A percentile compares a stretch with the other conserved stretches of the same genome.
These are phyloP conservation scores for Jasminum sambac DNA, from an alignment of 257 asterid genomes.

Conservation along the genomic window DNA sequence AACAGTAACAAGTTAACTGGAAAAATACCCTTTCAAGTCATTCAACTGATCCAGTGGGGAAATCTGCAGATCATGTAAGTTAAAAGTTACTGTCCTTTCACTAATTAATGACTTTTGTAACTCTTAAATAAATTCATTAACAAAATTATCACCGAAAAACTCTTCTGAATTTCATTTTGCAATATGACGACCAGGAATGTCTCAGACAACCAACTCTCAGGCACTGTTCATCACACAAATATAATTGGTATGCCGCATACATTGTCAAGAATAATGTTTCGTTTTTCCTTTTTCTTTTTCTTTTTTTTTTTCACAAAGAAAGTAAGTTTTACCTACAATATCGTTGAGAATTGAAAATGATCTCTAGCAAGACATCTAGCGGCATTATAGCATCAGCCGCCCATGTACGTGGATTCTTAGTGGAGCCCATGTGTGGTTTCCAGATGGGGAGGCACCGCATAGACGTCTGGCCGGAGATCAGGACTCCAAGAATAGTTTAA, in stretches of 20 bases:
- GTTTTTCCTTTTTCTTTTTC: neutral
- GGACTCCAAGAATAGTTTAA: too few species aligned
- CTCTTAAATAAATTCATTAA: neutral
- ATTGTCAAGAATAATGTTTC: too few species aligned
- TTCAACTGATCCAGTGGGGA: conserved; percentile 33
- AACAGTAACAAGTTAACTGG: conserved; percentile 40
- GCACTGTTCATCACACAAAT: conserved; percentile 26
- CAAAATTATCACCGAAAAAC: neutral
- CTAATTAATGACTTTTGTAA: neutral
- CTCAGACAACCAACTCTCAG: conserved; percentile 36
- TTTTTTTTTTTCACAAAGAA: neutral
- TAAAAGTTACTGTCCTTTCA: neutral
- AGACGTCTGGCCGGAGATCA: too few species aligned
- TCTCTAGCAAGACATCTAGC: too few species aligned
- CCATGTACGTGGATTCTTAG: too few species aligned
- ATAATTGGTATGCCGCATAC: conserved; percentile 20
- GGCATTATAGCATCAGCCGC: too few species aligned
- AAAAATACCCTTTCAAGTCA: conserved; percentile 16
- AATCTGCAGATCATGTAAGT: conserved; percentile 38
- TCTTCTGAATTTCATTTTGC: neutral
- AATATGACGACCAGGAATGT: conserved; percentile 36
- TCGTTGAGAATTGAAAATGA: too few species aligned
- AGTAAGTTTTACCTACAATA: too few species aligned
- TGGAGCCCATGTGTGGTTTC: too few species aligned
- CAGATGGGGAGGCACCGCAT: too few species aligned